Evolutionary conservation across 2,329 filamentous ascomycete species (phyloP), one percentile per base, ranked within the genome.

Genomic region (Colletotrichum scovillei): DNA sequence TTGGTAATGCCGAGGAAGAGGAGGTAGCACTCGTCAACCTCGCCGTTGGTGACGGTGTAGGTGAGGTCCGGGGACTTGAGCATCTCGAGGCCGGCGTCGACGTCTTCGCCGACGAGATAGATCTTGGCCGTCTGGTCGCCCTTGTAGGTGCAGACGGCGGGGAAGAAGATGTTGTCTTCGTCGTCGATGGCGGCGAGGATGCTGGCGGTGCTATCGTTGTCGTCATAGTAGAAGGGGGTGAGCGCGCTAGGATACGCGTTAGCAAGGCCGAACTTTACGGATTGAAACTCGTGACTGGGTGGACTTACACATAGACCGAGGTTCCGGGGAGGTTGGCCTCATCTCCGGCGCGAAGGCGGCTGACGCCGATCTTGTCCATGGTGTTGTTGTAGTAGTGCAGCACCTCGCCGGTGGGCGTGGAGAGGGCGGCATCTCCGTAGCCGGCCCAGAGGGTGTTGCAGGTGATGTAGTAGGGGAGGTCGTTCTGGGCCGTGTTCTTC

Each of bases 301-400:
- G 42, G 22, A n/a, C 42, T 49, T 49, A 49, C 42, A 49, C 42
- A 49, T 49, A 49, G 42, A 49, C 42, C 2, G 42, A 49, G 42
- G 19, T 49, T 22, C 42, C 42, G 4, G 42, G 42, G 8, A 49
- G 42, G 3, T 49, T n/a, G 42, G 42, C 42, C 42, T 49, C 42
- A 1, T 49, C 42, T 49, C 42, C 42, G 42, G 42, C 19, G 19
- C 59, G 59, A 2, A 63, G 59, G 19, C 59, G 59, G 59, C 59
- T 63, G 35, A 63, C 59, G 59, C 59, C 59, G n/a, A 63, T 5
- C 38, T 28, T 63, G 9, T 42, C 35, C 59, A 63, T 63, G 59
- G 59, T 63, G 59, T 63, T 63, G 59, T 63, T 63, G 59, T 63
- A 63, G 59, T 63, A 63, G 35, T 42, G 22, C 22, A 46, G 19